A percentile compares a stretch with the other conserved stretches of the same genome.
phyloP scores from a whole-genome alignment of 495 filamentous ascomycete genomes.

The Penicillium dipodomyicola region DNA sequence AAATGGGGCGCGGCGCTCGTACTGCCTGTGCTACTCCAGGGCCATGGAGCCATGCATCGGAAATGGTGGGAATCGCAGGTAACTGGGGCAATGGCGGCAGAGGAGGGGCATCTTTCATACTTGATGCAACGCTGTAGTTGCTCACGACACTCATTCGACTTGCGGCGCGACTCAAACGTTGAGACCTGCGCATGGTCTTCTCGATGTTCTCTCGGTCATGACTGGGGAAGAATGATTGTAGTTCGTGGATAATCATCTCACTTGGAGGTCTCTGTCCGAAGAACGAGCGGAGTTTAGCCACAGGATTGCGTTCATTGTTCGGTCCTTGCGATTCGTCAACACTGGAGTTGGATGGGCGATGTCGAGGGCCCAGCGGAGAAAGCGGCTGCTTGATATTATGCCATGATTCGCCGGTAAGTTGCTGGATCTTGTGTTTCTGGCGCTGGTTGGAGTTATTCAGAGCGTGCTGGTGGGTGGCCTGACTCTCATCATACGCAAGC shows the following conservation, averaged over 20 bases:
- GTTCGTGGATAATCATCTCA: conserved; percentile 93
- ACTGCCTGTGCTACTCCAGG: conserved; percentile 46
- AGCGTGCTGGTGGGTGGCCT: conserved; percentile 63
- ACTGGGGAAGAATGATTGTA: conserved; percentile 95
- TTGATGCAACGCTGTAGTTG: conserved; percentile 89
- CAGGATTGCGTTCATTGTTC: conserved; percentile 45
- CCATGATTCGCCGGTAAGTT: conserved; percentile 80
- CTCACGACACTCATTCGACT: conserved; percentile 91
- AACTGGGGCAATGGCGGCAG: conserved; percentile 45
- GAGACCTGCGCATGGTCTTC: conserved; percentile 85
- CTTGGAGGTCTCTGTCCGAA: conserved; percentile 90
- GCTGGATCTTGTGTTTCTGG: conserved; percentile 74
- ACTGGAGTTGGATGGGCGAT: conserved; percentile 58
- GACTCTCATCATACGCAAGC: conserved; percentile 80
- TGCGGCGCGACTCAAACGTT: conserved; percentile 83
- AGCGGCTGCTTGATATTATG: conserved; percentile 78
- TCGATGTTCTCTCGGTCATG: conserved; percentile 91
- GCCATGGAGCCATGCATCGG: conserved; percentile 81
- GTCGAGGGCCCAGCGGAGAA: conserved; percentile 66
- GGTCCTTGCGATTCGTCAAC: conserved; percentile 45
- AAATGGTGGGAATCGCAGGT: conserved; percentile 94
- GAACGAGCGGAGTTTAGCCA: conserved; percentile 68
- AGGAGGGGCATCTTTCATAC: conserved; percentile 63
- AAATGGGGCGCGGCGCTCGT: conserved; percentile 57
- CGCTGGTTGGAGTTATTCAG: conserved; percentile 62